phyloP scores from a whole-genome alignment of 805 yeast genomes.

The Torulaspora maleeae region DNA sequence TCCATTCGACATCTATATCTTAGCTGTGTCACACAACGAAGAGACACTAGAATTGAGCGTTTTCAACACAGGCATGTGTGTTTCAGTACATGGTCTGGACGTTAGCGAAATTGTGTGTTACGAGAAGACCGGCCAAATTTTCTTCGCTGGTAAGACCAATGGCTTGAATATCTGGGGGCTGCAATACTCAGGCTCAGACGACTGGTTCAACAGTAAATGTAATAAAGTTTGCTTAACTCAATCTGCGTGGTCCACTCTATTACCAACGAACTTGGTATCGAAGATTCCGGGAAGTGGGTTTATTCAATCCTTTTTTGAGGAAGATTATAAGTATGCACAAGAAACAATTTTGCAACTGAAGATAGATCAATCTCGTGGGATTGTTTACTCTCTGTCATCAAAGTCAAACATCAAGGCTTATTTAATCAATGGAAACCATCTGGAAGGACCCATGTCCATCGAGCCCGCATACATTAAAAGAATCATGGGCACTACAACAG shows the following conservation, averaged over 20 bases:
- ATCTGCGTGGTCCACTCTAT: conserved; percentile 49
- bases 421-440: conserved; percentile 41
- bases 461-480: conserved; percentile 38
- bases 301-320: conserved; percentile 37
- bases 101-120: conserved; percentile 58
- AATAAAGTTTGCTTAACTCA: conserved; percentile 79
- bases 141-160: conserved; percentile 76
- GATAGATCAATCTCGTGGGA: conserved; percentile 71
- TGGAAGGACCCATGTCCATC: conserved; percentile 40
- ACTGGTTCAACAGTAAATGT: conserved; percentile 83
- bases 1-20: conserved; percentile 67
- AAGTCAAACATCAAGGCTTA: conserved; percentile 79
- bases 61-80: conserved; percentile 77
- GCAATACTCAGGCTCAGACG: conserved; percentile 73
- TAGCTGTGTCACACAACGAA: conserved; percentile 58
- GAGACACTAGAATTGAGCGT: conserved; percentile 52
- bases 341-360: conserved; percentile 62
- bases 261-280: conserved; percentile 41
- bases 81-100: conserved; percentile 72
- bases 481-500: conserved; percentile 41
- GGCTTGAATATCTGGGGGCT: conserved; percentile 83
- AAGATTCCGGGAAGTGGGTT: conserved; percentile 37
- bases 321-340: conserved; percentile 36
- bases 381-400: conserved; percentile 77
- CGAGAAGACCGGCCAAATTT: conserved; percentile 68